These are phyloP conservation scores for Mucor ambiguus DNA, from an alignment of 371 early-diverging fungal species.

Conservation along the genomic window DNA sequence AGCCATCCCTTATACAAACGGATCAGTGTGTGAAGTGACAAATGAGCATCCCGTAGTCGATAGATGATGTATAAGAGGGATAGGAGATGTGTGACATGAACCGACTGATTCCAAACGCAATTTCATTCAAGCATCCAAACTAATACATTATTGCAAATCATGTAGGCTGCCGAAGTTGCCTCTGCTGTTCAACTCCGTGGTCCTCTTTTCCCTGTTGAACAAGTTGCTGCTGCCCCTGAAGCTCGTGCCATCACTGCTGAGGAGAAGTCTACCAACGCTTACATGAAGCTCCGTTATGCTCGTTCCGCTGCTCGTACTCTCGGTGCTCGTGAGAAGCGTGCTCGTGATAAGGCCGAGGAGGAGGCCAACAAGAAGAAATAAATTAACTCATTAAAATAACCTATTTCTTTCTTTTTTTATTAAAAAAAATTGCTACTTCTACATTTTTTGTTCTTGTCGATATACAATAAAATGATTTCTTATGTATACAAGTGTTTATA, in stretches of 20 bases:
- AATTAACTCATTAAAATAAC: conserved; percentile 12
- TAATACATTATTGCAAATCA: not conserved
- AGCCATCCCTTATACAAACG: not conserved
- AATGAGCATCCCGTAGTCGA: not conserved
- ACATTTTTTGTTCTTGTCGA: not conserved
- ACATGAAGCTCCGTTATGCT: conserved; percentile 88
- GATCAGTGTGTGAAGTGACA: not conserved
- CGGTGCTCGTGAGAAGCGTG: conserved; percentile 87
- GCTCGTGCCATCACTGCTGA: conserved; percentile 86
- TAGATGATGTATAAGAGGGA: no score
- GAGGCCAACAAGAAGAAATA: conserved; percentile 74
- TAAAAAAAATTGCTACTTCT: conserved; percentile 3
- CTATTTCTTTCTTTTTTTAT: conserved; percentile 5
- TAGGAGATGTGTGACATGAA: not conserved
- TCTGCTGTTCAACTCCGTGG: conserved; percentile 78
- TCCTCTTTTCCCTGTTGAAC: conserved; percentile 76
- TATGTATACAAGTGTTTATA: not conserved
- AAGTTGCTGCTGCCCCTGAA: conserved; percentile 67
- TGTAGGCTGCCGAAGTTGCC: conserved; percentile 66
- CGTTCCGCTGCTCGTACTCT: conserved; percentile 80
- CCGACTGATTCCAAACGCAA: not conserved
- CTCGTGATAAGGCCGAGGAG: conserved; percentile 82
- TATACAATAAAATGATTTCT: not conserved
- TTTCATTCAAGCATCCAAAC: not conserved
- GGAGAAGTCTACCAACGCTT: conserved; percentile 83